Evolutionary conservation across 345 rosid genomes (phyloP), one percentile per base, ranked within the genome.

Genomic region (Viola odorata): DNA sequence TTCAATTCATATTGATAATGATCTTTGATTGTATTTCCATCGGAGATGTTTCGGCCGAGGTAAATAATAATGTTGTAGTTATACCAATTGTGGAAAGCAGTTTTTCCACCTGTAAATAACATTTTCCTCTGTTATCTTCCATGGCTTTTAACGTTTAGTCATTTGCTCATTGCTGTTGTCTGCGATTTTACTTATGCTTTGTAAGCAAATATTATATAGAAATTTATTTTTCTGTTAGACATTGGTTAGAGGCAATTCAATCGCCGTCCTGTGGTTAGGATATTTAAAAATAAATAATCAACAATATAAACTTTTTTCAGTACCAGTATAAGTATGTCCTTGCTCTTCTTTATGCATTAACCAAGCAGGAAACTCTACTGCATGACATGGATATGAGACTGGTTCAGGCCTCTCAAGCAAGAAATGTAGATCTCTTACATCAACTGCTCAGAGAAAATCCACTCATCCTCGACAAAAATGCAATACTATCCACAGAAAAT

Each of bases 371-470:
- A n/a, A n/a, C n/a, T n/a, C n/a, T n/a, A n/a, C n/a, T n/a, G n/a
- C n/a, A n/a, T n/a, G n/a, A n/a, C n/a, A 73, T 64, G 74, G 69
- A 74, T 9, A 1, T 15, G 42, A 60, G 60, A 50, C 61, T 61
- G 51, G 55, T 73, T 23, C 60, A 69, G 45, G 67, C 63, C 41
- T 69, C 74, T 67, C 64, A 55, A 44, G 41, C 54, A 9, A 76
- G 76, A 62, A 58, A 70, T 11, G 10, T 62, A 5, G 42, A 60
- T 3, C 44, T 38, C 37, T 58, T 72, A 45, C 55, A 58, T 38
- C 72, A 53, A 50, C 39, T 68, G 16, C 58, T 76, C 0, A 37
- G 6, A 32, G 69, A 74, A 62, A 65, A 71, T 7, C 75, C 78
- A 12, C 52, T 60, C 0, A 23, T 64, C 48, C 70, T 80, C 38